Evolutionary conservation across 2,329 filamentous ascomycete species (phyloP), one percentile per base, ranked within the genome.

Genomic region (Penicillium vulpinum): DNA sequence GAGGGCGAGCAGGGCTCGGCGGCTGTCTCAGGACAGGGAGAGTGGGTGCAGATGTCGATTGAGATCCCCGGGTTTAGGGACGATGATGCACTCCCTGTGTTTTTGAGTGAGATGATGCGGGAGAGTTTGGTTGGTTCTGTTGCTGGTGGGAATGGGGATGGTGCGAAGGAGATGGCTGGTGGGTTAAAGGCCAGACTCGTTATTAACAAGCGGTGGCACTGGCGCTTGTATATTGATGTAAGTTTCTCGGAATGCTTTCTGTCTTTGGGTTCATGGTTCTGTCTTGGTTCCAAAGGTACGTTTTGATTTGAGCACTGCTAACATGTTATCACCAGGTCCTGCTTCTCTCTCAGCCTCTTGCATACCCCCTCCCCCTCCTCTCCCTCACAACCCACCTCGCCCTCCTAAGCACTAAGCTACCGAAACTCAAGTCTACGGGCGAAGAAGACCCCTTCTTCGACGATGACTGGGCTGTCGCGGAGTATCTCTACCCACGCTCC

Each of bases 371-470:
- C 8, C 93, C 93, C 1, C 84, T 99, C 11, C 87, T 99, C 40
- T 96, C 92, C 31, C 84, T 97, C 57, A 96, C 94, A 21, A 93
- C 91, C 46, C 92, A 99, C 73, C 88, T 99, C 59, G 94, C 94
- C 3, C 88, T 99, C 45, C 86, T 97, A 60, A 88, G 90, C 29
- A 93, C 94, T 7, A 87, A 89, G 62, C 82, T 97, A 3, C 94
- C 94, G 8, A 84, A 87, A 26, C 81, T 97, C 50, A 91, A 91
- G 72, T 97, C 92, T 1, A 90, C 96, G 74, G 85, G 85, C 56
- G 93, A 97, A 76, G 94, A 99, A 78, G 94, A 99, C 67, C 94
- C 94, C 13, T 87, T 97, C 71, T 99, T 99, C 76, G 89, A 97
- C 78, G 94, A 99, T 77, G 94, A 99, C 78, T 99, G 94, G 94